Base-by-base conservation (phyloP, 169 alveolate species). In the Theileria sp. region DNA sequence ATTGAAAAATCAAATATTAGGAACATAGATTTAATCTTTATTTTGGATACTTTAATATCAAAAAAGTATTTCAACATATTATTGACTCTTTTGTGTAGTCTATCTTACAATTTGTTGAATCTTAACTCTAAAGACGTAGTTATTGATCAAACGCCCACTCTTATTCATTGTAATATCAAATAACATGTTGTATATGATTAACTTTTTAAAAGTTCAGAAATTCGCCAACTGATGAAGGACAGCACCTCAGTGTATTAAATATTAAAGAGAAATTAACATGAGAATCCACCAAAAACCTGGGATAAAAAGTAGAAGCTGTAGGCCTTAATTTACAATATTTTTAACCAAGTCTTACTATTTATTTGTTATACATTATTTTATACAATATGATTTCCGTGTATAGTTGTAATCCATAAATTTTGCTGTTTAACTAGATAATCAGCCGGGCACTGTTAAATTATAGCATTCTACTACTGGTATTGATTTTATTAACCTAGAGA, bases 1-100 rank as follows among this genome's bases (percentile, higher is more conserved):
- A n/a, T n/a, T n/a, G n/a, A 5, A 32, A 32, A 67, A 60, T 66
- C 64, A 49, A 75, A 3, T 82, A 82, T 70, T 69, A 76, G 77
- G 89, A 82, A 75, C 0, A 26, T 26, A 51, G 64, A 12, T 77
- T n/a, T 49, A 66, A 17, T 75, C 62, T 54, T 10, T 64, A 70
- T 19, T 32, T 5, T 32, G 5, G 36, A 32, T 32, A 5, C n/a
- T n/a, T 32, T 32, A 32, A 32, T 32, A 32, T 32, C 36, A 32
- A 32, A 32, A 32, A 32, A 32, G 36, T 32, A 32, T 32, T 32
- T 32, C 36, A 32, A 32, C 5, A 32, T 1, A 32, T 32, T 32
- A 32, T 32, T 32, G 5, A 1, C 1, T 32, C 36, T 32, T 32
- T 5, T 32, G 36, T 32, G 36, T 32, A 32, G 5, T 32, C 36